Base-by-base conservation (phyloP, 2,329 filamentous ascomycete species). In the Fusarium sublunatum region DNA sequence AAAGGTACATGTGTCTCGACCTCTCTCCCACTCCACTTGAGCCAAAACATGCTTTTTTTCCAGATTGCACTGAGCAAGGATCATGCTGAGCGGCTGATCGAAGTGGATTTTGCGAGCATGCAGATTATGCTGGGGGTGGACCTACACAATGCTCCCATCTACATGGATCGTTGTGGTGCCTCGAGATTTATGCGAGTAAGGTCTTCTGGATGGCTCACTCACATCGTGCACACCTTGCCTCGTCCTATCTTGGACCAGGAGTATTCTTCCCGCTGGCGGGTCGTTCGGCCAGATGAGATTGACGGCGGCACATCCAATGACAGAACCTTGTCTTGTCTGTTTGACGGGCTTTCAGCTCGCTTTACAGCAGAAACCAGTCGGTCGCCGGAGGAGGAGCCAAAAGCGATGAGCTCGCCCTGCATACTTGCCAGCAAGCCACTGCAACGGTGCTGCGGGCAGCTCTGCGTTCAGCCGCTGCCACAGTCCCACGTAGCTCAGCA, bases 401-500 rank as follows among this genome's bases (percentile, higher is more conserved):
- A n/a, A 29, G 36, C 24, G 31, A 51, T 15, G 19, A 45, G 25
- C 15, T 12, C 31, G 24, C 36, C 39, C 35, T 43, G 44, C 44
- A 58, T 29, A 26, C 22, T 59, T 34, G 29, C 22, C 36, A 28
- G 35, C 32, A 49, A 55, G 47, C 48, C 50, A 54, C 58, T 51
- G 54, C 44, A 59, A 57, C 56, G 45, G 52, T 42, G 46, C 53
- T 68, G 67, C 62, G 38, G 53, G 63, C 50, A 56, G 40, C 25
- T 58, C 62, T 69, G 56, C 61, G 47, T 58, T 55, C 61, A 67
- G 52, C 65, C 65, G 68, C 42, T 70, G 42, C 52, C 52, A 61
- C 68, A 38, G 64, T 52, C 57, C 67, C 68, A 70, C 68, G 68
- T 70, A 70, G 56, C 60, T 51, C 45, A 28, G 26, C 32, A 46